Evolutionary conservation across 441 rosid genomes (phyloP).

Genomic region (Pelargonium cotyledonis): DNA sequence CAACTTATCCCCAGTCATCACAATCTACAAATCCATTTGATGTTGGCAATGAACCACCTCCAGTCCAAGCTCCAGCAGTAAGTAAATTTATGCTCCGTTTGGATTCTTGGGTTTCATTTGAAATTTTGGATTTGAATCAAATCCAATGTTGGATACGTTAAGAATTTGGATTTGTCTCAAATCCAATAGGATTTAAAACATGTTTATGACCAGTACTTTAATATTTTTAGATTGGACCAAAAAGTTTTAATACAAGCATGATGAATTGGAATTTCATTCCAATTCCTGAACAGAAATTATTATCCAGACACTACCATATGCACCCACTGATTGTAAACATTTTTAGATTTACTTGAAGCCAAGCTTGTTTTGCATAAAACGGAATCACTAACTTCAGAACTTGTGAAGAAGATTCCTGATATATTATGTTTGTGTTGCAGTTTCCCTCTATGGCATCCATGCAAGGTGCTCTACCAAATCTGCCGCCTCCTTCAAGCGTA

Average conservation of each 20-base stretch:
- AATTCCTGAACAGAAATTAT: too few relatives aligned
- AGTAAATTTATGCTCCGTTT: constrained; percentile 11
- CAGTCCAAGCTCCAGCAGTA: constrained; percentile 52
- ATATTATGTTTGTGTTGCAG: constrained; percentile 30
- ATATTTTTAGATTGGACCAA: too few relatives aligned
- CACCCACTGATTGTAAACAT: not conserved
- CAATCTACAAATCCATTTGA: constrained; percentile 86
- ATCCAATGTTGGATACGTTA: too few relatives aligned
- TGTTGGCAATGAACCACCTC: constrained; percentile 37
- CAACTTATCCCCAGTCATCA: constrained; percentile 42
- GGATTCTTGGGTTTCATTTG: not conserved
- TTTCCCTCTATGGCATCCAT: constrained; percentile 71
- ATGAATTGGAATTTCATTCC: too few relatives aligned
- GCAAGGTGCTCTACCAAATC: constrained; percentile 56
- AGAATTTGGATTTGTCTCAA: too few relatives aligned
- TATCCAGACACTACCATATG: too few relatives aligned
- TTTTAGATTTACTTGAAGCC: not conserved
- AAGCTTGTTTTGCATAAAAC: not conserved
- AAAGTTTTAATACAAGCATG: too few relatives aligned
- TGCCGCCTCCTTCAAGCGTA: constrained; percentile 37
- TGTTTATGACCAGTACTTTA: too few relatives aligned
- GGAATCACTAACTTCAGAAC: not conserved
- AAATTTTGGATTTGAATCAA: too few relatives aligned
- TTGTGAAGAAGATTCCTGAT: not conserved
- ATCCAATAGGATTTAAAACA: too few relatives aligned